Evolutionary conservation across 2,329 filamentous ascomycete species (phyloP), one percentile per base, ranked within the genome.

Genomic region (Macrophomina pseudophaseolina): DNA sequence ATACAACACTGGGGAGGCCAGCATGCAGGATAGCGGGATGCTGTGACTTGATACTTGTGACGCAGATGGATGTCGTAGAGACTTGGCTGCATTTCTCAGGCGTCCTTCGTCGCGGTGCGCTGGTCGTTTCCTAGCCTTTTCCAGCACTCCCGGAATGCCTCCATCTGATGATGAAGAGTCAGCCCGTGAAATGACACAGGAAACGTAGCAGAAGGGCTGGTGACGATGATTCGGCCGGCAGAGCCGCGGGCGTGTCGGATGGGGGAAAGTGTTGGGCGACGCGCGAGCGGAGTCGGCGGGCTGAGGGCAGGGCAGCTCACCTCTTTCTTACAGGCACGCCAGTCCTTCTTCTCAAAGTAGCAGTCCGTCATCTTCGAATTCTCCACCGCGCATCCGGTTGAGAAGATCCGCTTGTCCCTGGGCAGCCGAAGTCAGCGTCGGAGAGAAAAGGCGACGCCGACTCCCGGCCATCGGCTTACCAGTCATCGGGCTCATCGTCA

Each of bases 391-490:
- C 94, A 98, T 67, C 94, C 95, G 2, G 94, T 98, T 83, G 93
- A 97, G 83, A 93, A 97, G 79, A 98, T 98, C 76, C 95, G 87
- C 86, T 97, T 94, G 83, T 98, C 94, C 94, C 94, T 98, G 76
- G 67, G 72, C 71, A 72, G 44, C 59, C 44, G 65, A 35, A 67
- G 58, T 60, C 18, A 58, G 60, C 8, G 14, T 9, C 18, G 8
- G 18, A 8, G 12, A 44, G 42, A n/a, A 32, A 52, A 38, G 48
- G 14, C 12, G 23, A 52, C 12, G 18, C n/a, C 14, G 46, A 40
- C 3, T 9, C 46, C 32, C 48, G 12, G 33, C 66, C 30, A 49
- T 51, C 44, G 70, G 74, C 87, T 80, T 83, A 98, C 95, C 94
- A 98, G 68, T 97, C 94, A 84, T 98, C 95, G 4, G 92, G 92